Evolutionary conservation across 225 moss, liverwort and hornwort genomes (phyloP).

Genomic region (Pseudisothecium myosuroides): DNA sequence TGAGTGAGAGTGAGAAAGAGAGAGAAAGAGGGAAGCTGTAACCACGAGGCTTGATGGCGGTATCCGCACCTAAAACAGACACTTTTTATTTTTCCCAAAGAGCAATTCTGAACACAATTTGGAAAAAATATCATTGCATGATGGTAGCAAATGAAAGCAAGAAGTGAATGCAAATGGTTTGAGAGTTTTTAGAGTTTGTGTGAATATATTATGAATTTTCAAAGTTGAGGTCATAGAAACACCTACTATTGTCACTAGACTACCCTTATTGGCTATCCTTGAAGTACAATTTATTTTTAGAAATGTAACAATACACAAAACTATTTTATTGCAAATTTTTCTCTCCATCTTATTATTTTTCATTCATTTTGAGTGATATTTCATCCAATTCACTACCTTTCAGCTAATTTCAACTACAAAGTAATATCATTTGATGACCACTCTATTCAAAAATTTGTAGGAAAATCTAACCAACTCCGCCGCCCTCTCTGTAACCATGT

Average conservation of each 20-base stretch:
- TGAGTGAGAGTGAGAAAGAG: not conserved
- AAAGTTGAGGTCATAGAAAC: not conserved
- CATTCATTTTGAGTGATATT: not conserved
- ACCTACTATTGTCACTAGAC: not conserved
- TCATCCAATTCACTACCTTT: not conserved
- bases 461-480: not conserved
- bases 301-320: too few relatives aligned
- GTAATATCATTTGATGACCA: not conserved
- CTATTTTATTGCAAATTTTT: not conserved
- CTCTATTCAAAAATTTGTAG: not conserved
- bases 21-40: not conserved
- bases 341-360: not conserved
- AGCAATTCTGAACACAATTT: not conserved
- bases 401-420: not conserved
- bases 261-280: not conserved
- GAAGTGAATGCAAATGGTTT: not conserved
- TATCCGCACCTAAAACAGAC: not conserved
- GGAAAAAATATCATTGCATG: accelerated
- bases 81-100: too few relatives aligned
- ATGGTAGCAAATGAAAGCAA: not conserved
- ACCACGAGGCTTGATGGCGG: not conserved
- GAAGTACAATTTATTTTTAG: too few relatives aligned
- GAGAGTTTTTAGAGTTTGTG: not conserved
- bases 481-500: not conserved
- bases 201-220: not conserved